Evolutionary conservation across 2,329 filamentous ascomycete species (phyloP).

Genomic region (Helicocarpus griseus): DNA sequence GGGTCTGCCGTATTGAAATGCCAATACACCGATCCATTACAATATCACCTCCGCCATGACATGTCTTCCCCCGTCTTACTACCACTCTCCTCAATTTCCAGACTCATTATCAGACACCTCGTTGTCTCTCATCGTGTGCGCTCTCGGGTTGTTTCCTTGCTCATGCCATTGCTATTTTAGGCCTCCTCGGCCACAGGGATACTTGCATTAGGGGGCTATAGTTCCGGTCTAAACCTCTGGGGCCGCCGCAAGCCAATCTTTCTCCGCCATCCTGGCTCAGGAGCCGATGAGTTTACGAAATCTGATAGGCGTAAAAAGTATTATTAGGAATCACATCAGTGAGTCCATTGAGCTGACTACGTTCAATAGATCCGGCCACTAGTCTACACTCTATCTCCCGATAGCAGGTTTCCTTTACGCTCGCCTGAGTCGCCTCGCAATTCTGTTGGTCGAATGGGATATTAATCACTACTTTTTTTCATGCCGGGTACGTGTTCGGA

Average conservation of each 20-base stretch:
- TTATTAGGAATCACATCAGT: background rate
- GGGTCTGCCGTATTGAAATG: background rate
- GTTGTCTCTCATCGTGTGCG: background rate
- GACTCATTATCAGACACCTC: background rate
- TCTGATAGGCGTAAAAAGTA: no score
- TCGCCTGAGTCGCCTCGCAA: background rate
- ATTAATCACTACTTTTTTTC: no score
- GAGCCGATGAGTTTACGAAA: no score
- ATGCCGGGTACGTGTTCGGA: no score
- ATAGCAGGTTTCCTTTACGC: background rate
- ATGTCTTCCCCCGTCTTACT: background rate
- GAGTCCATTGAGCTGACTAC: background rate
- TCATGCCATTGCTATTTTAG: background rate
- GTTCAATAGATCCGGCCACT: conserved; percentile 1
- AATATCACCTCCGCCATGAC: no score
- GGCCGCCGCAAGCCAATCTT: background rate
- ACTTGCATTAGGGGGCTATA: background rate
- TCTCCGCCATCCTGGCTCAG: no score
- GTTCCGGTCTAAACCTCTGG: background rate
- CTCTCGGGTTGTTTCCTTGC: background rate
- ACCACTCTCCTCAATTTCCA: background rate
- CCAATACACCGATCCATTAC: background rate
- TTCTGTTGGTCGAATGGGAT: background rate
- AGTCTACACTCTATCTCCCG: background rate
- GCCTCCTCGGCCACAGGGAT: background rate